Conservation (phyloP, 495 filamentous ascomycete species). For the Cladorrhinum samala region DNA sequence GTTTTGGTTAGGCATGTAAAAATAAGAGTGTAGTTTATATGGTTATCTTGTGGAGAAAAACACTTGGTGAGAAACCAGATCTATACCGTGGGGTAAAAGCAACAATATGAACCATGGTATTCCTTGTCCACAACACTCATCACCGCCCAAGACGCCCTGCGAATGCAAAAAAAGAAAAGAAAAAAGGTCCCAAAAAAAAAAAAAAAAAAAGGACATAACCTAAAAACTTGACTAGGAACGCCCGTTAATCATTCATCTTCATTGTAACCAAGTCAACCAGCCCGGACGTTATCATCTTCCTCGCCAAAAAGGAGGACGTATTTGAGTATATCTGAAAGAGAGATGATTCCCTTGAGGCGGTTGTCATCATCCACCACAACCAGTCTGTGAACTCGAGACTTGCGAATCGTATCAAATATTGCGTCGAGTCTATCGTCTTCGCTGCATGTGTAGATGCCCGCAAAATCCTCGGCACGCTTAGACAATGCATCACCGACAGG, state of each 20-base stretch:
- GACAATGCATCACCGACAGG: conserved; percentile 86
- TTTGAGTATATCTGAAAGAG: conserved; percentile 92
- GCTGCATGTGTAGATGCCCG: conserved; percentile 93
- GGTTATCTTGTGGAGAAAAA: conserved; percentile 7
- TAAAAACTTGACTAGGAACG: not conserved
- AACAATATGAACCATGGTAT: conserved; percentile 25
- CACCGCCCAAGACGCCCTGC: conserved; percentile 23
- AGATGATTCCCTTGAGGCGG: conserved; percentile 81
- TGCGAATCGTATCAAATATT: conserved; percentile 95
- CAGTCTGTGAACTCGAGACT: conserved; percentile 85
- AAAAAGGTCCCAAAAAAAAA: not conserved
- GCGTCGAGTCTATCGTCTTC: conserved; percentile 87
- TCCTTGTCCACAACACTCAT: conserved; percentile 18
- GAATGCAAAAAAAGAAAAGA: conserved; percentile 23
- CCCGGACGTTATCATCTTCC: conserved; percentile 46
- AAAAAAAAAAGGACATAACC: conserved; percentile 2
- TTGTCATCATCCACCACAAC: conserved; percentile 87
- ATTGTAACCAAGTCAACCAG: conserved; percentile 8
- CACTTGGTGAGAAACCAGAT: conserved; percentile 14
- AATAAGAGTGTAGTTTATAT: not conserved
- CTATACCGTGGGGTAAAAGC: conserved; percentile 20
- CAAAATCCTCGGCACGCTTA: conserved; percentile 84
- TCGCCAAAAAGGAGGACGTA: conserved; percentile 89
- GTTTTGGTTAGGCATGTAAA: not conserved
- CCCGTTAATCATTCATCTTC: not conserved